A percentile compares a stretch with the other conserved stretches of the same genome.
These are phyloP conservation scores for Puccinia hordei DNA, from an alignment of 1,284 basidiomycete genomes.

Conservation along the genomic window DNA sequence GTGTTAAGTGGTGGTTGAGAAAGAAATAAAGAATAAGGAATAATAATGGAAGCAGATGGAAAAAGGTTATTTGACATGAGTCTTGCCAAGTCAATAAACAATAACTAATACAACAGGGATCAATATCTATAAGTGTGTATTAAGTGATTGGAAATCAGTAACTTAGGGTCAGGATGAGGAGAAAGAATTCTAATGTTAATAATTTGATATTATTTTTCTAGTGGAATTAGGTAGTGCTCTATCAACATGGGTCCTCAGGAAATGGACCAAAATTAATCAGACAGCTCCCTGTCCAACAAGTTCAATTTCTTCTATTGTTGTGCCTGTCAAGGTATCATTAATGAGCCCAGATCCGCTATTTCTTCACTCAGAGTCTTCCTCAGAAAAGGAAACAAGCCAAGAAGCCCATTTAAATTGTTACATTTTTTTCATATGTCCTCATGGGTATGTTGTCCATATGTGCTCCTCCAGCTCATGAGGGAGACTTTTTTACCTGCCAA, in stretches of 20 bases:
- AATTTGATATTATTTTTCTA: conserved; percentile 24
- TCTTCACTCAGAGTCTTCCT: not conserved
- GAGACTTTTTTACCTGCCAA: conserved; percentile 25
- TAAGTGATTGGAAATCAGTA: too few species aligned
- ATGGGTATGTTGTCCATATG: conserved; percentile 24
- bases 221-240: conserved; percentile 35
- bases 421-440: conserved; percentile 29
- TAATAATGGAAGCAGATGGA: too few species aligned
- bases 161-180: too few species aligned
- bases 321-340: not conserved
- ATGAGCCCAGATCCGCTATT: not conserved
- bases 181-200: too few species aligned
- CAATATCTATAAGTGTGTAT: too few species aligned
- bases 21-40: too few species aligned
- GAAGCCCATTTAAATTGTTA: conserved; percentile 17
- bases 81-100: too few species aligned
- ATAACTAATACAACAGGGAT: too few species aligned
- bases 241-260: conserved; percentile 29
- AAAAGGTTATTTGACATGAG: too few species aligned
- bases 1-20: too few species aligned
- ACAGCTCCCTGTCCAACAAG: not conserved
- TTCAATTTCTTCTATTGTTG: not conserved
- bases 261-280: conserved; percentile 33
- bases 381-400: not conserved
- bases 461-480: conserved; percentile 25